A percentile compares a stretch with the other conserved stretches of the same genome.
phyloP scores from a whole-genome alignment of 306 rosid genomes.

The Vigna reflexopilosa region DNA sequence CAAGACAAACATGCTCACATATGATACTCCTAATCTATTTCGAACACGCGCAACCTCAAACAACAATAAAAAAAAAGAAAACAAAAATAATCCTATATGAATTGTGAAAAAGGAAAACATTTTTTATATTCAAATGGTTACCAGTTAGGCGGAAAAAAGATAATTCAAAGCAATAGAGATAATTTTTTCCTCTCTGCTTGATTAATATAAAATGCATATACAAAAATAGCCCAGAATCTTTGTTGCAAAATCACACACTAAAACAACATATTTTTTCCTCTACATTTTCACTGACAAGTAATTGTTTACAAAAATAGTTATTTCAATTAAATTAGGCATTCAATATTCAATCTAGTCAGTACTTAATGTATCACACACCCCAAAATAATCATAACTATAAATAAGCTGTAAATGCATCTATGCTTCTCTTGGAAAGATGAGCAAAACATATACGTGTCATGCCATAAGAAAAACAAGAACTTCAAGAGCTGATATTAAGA shows the following conservation, averaged over 20 bases:
- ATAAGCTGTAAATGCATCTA: slow-evolving; percentile 6
- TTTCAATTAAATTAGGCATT: background rate
- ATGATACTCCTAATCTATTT: background rate
- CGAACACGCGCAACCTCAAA: background rate
- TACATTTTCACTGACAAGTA: background rate
- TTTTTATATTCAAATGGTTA: background rate
- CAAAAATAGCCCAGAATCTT: background rate
- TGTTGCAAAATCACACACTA: background rate
- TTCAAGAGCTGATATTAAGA: background rate
- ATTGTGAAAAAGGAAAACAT: background rate
- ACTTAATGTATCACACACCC: background rate
- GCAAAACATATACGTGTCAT: background rate
- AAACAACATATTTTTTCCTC: background rate
- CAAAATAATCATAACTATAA: background rate
- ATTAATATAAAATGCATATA: background rate
- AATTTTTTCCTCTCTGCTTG: background rate
- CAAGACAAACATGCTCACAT: background rate
- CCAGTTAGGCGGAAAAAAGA: background rate
- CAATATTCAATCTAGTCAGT: background rate
- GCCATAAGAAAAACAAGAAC: background rate
- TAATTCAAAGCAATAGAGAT: background rate
- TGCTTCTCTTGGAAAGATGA: background rate
- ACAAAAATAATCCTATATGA: background rate
- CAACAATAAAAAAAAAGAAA: background rate
- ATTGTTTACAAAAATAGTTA: slow-evolving; percentile 14